Base-by-base conservation (phyloP, 1,284 basidiomycete species). In the Cutaneotrichosporon sp. region DNA sequence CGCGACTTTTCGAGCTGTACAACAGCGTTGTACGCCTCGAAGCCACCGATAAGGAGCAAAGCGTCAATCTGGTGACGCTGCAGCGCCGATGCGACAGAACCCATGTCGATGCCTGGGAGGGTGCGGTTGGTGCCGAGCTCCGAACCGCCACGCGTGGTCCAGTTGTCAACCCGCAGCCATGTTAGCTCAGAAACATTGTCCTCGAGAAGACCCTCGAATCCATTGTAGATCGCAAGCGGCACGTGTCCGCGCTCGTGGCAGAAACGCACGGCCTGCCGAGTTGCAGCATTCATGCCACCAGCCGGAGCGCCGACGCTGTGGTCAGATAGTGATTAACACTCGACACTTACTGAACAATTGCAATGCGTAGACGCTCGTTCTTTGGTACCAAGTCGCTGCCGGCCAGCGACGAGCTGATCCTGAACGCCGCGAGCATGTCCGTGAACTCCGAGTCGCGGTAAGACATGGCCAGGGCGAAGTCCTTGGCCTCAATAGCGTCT, bases 201-300 rank as follows among this genome's bases (percentile, higher is more conserved):
- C 55, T 97, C 88, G 20, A 97, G 82, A 8, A 98, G 79, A 29
- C 94, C 94, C 35, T 84, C 84, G 80, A 97, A 97, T 24, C 96
- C 93, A 71, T 97, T 98, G 79, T 93, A 85, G 63, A 99, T 84
- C 0, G 85, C 90, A 26, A 97, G 79, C 14, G 93, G 87, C 19
- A 82, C 87, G 74, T 98, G 94, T 1, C 96, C 94, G 66, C 90
- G 87, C 55, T 85, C 84, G 59, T 94, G 78, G 71, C 92, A 97
- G 78, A 90, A 97, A 16, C 94, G 87, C 7, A 90, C 91, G 1
- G 90, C 91, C 29, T 93, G 86, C 41, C 94, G 86, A 0, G 92
- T 97, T 0, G 94, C 94, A 1, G 93, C 93, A 70, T 98, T 97
- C 90, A 98, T 97, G 11, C 96, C 94, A 52, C 94, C 93, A 4